phyloP scores from a whole-genome alignment of 1,139 yeast genomes.

The Yamadazyma triangularis region DNA sequence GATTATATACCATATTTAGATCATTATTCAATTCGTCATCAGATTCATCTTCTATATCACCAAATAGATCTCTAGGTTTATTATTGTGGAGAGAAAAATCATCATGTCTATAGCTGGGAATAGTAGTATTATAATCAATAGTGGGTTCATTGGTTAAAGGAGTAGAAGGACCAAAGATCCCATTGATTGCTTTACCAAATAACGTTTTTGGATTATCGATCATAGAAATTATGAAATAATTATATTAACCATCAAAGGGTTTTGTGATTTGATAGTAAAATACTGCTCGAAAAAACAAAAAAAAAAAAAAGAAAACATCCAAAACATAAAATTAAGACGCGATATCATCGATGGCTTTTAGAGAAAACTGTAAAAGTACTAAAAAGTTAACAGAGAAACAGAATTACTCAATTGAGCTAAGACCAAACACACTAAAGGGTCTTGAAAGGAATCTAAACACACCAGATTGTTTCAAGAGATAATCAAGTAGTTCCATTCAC shows the following conservation, averaged over 20 bases:
- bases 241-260: too few species aligned
- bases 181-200: constrained; percentile 7
- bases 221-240: too few species aligned
- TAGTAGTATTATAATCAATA: constrained; percentile 31
- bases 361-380: not conserved
- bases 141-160: constrained; percentile 34
- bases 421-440: not conserved
- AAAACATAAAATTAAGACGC: too few species aligned
- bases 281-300: too few species aligned
- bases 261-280: too few species aligned
- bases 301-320: not conserved
- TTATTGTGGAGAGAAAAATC: constrained; percentile 2
- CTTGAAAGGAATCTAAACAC: not conserved
- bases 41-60: constrained; percentile 13
- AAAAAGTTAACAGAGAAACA: not conserved
- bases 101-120: constrained; percentile 10
- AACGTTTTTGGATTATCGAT: constrained; percentile 1
- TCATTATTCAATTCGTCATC: constrained; percentile 22
- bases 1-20: constrained; percentile 10
- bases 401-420: not conserved
- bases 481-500: not conserved
- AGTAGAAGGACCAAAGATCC: constrained; percentile 14
- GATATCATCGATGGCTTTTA: too few species aligned
- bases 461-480: not conserved
- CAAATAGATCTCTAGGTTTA: not conserved